phyloP scores from a whole-genome alignment of 257 asterid genomes.

The Solanum medicagineum region DNA sequence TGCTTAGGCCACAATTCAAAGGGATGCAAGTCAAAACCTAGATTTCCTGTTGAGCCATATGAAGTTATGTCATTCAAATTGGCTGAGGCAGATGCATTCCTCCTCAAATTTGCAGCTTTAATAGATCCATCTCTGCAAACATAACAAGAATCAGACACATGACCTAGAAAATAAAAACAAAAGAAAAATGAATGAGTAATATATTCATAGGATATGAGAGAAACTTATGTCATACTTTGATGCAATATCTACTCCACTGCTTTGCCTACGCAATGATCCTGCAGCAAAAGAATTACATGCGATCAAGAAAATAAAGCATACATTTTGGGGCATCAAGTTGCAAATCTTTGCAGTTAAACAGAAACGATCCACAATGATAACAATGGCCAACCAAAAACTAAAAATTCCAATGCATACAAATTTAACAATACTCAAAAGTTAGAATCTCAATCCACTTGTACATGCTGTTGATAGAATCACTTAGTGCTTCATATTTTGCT shows the following conservation, averaged over 20 bases:
- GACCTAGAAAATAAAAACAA: background rate
- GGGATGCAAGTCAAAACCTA: conserved; percentile 34
- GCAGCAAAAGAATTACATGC: conserved; percentile 3
- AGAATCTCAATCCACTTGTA: background rate
- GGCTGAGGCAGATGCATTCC: conserved; percentile 71
- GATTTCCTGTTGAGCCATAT: conserved; percentile 19
- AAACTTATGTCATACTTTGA: conserved; percentile 30
- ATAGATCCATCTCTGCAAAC: conserved; percentile 41
- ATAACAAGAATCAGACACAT: conserved; percentile 23
- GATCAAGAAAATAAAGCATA: background rate
- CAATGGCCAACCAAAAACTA: background rate
- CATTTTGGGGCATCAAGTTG: background rate
- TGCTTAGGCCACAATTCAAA: background rate
- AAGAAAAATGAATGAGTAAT: background rate
- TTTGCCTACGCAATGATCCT: conserved; percentile 61
- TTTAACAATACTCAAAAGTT: background rate
- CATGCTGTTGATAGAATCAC: background rate
- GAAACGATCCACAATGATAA: background rate
- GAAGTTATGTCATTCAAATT: conserved; percentile 43
- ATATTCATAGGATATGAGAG: background rate
- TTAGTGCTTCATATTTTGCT: background rate
- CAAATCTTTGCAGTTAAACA: background rate
- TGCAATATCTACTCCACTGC: conserved; percentile 57
- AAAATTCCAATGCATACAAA: background rate
- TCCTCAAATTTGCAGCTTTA: conserved; percentile 42